A percentile compares a stretch with the other conserved stretches of the same genome.
Evolutionary conservation across 306 rosid species (phyloP).

Genomic region (Vigna angularis): DNA sequence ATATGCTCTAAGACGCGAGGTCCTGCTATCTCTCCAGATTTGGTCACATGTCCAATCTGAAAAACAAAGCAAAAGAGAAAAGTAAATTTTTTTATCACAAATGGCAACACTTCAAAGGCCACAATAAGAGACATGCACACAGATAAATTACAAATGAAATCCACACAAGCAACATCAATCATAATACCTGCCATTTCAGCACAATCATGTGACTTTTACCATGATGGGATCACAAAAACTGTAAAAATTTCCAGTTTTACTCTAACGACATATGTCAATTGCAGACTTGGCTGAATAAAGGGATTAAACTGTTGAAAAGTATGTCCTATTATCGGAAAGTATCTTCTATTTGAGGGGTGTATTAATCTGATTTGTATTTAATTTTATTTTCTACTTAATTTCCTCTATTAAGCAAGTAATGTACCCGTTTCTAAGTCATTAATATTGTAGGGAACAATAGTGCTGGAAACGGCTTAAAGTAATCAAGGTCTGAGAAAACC

Average conservation of each 20-base stretch:
- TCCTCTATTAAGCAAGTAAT: background rate
- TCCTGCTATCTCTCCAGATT: slow-evolving; percentile 95
- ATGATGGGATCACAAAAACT: slow-evolving; percentile 10
- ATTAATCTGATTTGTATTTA: background rate
- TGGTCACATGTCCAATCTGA: slow-evolving; percentile 92
- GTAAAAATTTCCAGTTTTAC: slow-evolving; percentile 10
- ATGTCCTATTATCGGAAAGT: background rate
- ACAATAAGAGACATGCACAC: slow-evolving; percentile 23
- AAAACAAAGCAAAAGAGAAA: slow-evolving; percentile 39
- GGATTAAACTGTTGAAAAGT: background rate
- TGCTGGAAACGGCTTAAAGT: background rate
- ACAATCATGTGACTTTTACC: background rate
- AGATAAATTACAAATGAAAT: slow-evolving; percentile 31
- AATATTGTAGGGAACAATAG: background rate
- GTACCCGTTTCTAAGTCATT: background rate
- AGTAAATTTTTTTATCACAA: slow-evolving; percentile 13
- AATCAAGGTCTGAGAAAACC: background rate
- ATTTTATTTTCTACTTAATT: no score
- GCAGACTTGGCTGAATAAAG: background rate
- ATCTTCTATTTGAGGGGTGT: background rate
- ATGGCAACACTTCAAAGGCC: slow-evolving; percentile 32
- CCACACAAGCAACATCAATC: slow-evolving; percentile 27
- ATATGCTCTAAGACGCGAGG: slow-evolving; percentile 96
- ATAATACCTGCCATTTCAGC: background rate
- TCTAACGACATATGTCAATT: slow-evolving; percentile 27